These are phyloP conservation scores for Candida chauliodis DNA, from an alignment of 805 yeast species.

Conservation along the genomic window DNA sequence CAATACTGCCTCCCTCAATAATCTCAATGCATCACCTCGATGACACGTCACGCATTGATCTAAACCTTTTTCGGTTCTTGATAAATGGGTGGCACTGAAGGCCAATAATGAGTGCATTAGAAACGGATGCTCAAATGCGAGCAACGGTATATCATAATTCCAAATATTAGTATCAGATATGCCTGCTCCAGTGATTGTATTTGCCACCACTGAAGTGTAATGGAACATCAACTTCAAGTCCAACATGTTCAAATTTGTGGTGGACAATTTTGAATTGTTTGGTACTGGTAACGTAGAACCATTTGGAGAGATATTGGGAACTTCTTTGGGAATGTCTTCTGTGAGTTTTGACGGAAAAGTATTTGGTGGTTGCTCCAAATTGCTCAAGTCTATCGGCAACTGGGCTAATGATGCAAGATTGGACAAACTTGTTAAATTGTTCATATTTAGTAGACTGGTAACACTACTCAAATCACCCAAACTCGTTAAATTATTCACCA, in stretches of 20 bases:
- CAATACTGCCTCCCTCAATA: conserved; percentile 80
- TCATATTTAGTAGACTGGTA: conserved; percentile 1
- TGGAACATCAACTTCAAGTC: conserved; percentile 85
- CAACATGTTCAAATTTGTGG: conserved; percentile 53
- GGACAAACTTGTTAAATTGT: conserved; percentile 33
- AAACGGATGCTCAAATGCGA: conserved; percentile 85
- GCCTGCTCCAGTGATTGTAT: conserved; percentile 86
- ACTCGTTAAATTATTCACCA: conserved; percentile 32
- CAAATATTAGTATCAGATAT: conserved; percentile 82
- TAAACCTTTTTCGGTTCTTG: conserved; percentile 69
- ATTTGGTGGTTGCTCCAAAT: conserved; percentile 22
- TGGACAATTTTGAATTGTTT: conserved; percentile 5
- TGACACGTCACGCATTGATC: conserved; percentile 83
- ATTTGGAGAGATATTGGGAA: conserved; percentile 20
- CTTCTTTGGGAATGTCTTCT: background rate
- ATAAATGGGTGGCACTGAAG: conserved; percentile 87
- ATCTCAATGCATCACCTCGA: conserved; percentile 78
- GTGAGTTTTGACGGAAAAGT: background rate
- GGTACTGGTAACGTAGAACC: conserved; percentile 12
- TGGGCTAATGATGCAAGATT: conserved; percentile 43
- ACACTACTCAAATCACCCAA: conserved; percentile 27
- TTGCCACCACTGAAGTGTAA: conserved; percentile 79
- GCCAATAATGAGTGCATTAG: conserved; percentile 90
- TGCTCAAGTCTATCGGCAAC: conserved; percentile 37
- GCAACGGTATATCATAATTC: conserved; percentile 81